phyloP scores from a whole-genome alignment of 805 yeast species.

The Debaryomyces hansenii region DNA sequence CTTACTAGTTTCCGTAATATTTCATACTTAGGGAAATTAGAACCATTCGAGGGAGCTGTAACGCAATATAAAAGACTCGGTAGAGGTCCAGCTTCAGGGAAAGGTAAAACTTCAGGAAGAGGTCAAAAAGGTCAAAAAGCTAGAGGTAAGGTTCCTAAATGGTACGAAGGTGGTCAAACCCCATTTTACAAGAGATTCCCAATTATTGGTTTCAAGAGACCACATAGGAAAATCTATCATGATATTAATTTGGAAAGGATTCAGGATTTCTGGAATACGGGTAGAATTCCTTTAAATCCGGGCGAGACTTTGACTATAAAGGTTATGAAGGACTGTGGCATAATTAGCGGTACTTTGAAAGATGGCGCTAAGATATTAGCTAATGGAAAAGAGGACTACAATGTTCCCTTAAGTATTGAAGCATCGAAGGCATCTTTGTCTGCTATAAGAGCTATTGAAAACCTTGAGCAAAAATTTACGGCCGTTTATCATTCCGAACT shows the following conservation, averaged over 20 bases:
- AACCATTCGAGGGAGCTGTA: constrained; percentile 64
- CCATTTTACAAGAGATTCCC: constrained; percentile 84
- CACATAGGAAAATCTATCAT: constrained; percentile 50
- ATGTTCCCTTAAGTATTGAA: constrained; percentile 70
- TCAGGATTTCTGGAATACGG: constrained; percentile 66
- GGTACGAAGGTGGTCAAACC: constrained; percentile 99
- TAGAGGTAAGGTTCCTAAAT: constrained; percentile 81
- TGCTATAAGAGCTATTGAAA: constrained; percentile 75
- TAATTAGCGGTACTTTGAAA: constrained; percentile 66
- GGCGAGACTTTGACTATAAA: constrained; percentile 73
- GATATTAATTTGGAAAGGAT: constrained; percentile 69
- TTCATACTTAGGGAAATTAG: constrained; percentile 53
- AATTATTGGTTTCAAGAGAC: constrained; percentile 81
- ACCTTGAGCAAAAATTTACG: constrained; percentile 69
- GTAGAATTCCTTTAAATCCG: constrained; percentile 57
- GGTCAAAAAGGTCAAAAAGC: constrained; percentile 99
- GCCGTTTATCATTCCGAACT: constrained; percentile 65
- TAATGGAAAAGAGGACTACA: constrained; percentile 51
- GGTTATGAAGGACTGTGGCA: constrained; percentile 72
- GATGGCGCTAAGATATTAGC: constrained; percentile 85
- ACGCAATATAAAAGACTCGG: constrained; percentile 73
- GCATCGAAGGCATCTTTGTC: constrained; percentile 76
- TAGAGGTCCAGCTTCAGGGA: constrained; percentile 92
- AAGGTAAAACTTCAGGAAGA: constrained; percentile 94
- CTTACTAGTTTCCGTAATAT: constrained; percentile 27